Percentiles rank a stretch among this genome's conserved stretches.
Conservation (phyloP, 805 yeast genomes). For the Teunomyces barrocoloradensis region DNA sequence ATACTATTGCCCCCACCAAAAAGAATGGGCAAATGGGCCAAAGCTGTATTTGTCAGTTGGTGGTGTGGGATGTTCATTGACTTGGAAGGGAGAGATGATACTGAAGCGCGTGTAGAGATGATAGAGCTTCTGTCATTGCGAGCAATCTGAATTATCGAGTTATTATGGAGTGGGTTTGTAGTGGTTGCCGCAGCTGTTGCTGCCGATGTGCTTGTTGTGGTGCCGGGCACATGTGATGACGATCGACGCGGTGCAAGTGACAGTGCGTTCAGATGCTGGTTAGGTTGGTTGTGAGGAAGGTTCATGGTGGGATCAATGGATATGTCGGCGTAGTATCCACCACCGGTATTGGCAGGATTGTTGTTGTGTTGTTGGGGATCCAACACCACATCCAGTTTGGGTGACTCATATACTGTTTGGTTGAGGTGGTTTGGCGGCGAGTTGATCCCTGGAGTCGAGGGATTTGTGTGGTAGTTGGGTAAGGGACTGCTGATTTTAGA, state of each 20-base stretch:
- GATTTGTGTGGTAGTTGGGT: constrained; percentile 18
- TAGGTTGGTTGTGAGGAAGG: constrained; percentile 41
- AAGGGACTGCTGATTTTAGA: constrained; percentile 28
- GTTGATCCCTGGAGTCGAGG: constrained; percentile 21
- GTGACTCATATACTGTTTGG: constrained; percentile 22
- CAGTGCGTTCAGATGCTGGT: constrained; percentile 21
- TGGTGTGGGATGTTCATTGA: constrained; percentile 48
- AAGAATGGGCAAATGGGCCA: constrained; percentile 43
- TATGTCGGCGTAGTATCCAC: constrained; percentile 45
- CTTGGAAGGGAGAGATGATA: constrained; percentile 42
- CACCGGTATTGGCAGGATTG: constrained; percentile 28
- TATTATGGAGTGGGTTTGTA: constrained; percentile 25
- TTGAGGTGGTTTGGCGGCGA: constrained; percentile 23
- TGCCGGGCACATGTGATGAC: constrained; percentile 14
- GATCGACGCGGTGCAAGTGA: constrained; percentile 27
- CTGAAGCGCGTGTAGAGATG: constrained; percentile 35
- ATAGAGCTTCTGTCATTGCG: constrained; percentile 39
- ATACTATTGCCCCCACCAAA: constrained; percentile 41
- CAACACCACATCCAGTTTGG: constrained; percentile 18
- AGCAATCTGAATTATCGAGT: constrained; percentile 40
- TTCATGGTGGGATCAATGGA: constrained; percentile 46
- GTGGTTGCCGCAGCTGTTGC: constrained; percentile 2
- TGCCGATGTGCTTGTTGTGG: background rate
- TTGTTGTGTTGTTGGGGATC: constrained; percentile 32
- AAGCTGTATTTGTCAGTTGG: constrained; percentile 35